These are phyloP conservation scores for Biscutella laevigata DNA, from an alignment of 441 rosid species.

Conservation along the genomic window DNA sequence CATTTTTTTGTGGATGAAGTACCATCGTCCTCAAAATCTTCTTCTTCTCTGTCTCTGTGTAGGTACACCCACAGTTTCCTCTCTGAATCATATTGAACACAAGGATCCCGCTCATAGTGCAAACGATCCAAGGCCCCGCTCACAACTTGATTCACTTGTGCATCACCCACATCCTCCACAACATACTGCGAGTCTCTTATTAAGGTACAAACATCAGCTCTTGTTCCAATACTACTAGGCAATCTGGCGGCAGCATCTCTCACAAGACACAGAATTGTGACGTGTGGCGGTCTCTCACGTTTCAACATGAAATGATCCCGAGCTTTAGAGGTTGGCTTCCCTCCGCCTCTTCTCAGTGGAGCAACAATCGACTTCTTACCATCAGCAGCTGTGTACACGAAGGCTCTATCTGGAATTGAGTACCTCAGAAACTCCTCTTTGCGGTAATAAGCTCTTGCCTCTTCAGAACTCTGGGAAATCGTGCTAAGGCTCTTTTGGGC, in stretches of 20 bases:
- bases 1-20: constrained; percentile 99
- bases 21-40: constrained; percentile 98
- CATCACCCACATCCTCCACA: constrained; percentile 88
- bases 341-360: constrained; percentile 97
- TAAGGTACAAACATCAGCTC: constrained; percentile 98
- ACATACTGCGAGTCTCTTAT: constrained; percentile 87
- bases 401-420: constrained; percentile 97
- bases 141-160: constrained; percentile 88
- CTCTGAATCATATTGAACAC: constrained; percentile 86
- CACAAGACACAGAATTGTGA: constrained; percentile 93
- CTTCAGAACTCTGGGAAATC: constrained; percentile 72
- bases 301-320: constrained; percentile 99
- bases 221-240: constrained; percentile 97
- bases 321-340: constrained; percentile 99
- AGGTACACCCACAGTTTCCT: constrained; percentile 95
- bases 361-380: constrained; percentile 96
- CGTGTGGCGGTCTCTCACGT: constrained; percentile 99
- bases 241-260: constrained; percentile 97
- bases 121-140: constrained; percentile 98
- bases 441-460: constrained; percentile 84
- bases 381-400: constrained; percentile 95
- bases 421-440: constrained; percentile 89
- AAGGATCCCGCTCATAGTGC: constrained; percentile 98
- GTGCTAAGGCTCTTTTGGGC: constrained; percentile 98
- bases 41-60: constrained; percentile 95